Evolutionary conservation across 805 yeast species (phyloP), one percentile per base, ranked within the genome.

Genomic region (Kluyveromyces aestuarii): DNA sequence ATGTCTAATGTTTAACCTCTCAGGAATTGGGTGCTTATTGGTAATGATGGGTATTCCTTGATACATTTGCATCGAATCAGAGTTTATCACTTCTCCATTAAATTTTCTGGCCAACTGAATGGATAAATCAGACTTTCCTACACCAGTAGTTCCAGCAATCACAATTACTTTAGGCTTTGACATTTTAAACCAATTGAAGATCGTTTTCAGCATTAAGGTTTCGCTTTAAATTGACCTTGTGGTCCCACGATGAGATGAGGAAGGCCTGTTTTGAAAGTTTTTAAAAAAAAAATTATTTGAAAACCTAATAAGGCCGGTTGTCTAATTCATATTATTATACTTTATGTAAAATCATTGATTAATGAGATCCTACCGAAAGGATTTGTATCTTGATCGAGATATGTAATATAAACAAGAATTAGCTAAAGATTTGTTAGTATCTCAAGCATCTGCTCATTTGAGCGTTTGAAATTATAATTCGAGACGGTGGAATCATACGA

Each of bases 61-160:
- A 65, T 93, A 93, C 73, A 93, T 85, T 66, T 93, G 99, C 97
- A 93, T 90, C 1, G 98, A 88, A 63, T 93, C 99, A 0, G 96
- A 96, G 66, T 93, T 93, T 53, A 93, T 85, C 53, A 93, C 74
- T 61, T 93, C 98, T 18, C 98, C 98, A 60, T 82, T 76, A 46
- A 84, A 75, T 27, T 74, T 74, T 55, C 77, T 73, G 10, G 97
- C 96, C 18, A 93, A 63, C 51, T 88, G 91, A 39, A 57, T 60
- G 8, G 71, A 63, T 58, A 79, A 74, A 56, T 87, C 88, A 0
- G 97, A 90, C 61, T 91, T 91, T 0, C 99, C 99, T 11, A 89
- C 97, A 0, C 98, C 99, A 0, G 99, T 91, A 36, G 96, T 90
- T 0, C 99, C 99, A 3, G 86, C 84, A 16, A 87, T 77, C 14